A percentile compares a stretch with the other conserved stretches of the same genome.
Evolutionary conservation across 768 basidiomycete species (phyloP).

Genomic region (Collybia nuda): DNA sequence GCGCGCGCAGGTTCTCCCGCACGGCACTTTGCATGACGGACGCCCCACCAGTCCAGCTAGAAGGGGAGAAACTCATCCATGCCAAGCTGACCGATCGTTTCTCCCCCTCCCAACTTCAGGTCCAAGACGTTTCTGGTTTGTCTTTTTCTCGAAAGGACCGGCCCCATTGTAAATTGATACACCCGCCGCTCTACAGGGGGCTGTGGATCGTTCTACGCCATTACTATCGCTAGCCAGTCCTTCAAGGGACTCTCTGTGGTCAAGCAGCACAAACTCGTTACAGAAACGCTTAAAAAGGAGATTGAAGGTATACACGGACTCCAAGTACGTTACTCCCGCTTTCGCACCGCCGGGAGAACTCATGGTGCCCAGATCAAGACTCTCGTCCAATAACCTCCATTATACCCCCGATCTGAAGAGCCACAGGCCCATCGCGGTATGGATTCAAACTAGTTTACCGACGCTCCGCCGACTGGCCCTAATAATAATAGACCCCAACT

Average conservation of each 20-base stretch:
- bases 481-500: neutral
- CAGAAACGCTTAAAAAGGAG: slow-evolving; percentile 81
- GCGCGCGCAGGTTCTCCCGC: slow-evolving; percentile 28
- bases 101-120: slow-evolving; percentile 75
- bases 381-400: slow-evolving; percentile 9
- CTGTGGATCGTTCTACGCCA: slow-evolving; percentile 96
- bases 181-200: slow-evolving; percentile 59
- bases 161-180: neutral
- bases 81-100: slow-evolving; percentile 75
- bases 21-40: slow-evolving; percentile 17
- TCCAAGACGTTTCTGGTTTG: slow-evolving; percentile 93
- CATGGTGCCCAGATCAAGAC: slow-evolving; percentile 24
- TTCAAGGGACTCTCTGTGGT: slow-evolving; percentile 87
- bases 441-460: neutral
- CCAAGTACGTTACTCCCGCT: slow-evolving; percentile 56
- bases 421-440: too few relatives aligned
- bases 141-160: neutral
- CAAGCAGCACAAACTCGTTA: slow-evolving; percentile 93
- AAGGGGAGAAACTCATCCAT: slow-evolving; percentile 72
- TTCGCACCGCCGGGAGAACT: neutral
- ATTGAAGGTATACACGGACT: slow-evolving; percentile 91
- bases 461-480: neutral
- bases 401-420: slow-evolving; percentile 7
- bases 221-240: slow-evolving; percentile 77
- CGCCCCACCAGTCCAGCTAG: slow-evolving; percentile 18